These are phyloP conservation scores for Aspergillus cristatus DNA, from an alignment of 495 filamentous ascomycete genomes.

Conservation along the genomic window DNA sequence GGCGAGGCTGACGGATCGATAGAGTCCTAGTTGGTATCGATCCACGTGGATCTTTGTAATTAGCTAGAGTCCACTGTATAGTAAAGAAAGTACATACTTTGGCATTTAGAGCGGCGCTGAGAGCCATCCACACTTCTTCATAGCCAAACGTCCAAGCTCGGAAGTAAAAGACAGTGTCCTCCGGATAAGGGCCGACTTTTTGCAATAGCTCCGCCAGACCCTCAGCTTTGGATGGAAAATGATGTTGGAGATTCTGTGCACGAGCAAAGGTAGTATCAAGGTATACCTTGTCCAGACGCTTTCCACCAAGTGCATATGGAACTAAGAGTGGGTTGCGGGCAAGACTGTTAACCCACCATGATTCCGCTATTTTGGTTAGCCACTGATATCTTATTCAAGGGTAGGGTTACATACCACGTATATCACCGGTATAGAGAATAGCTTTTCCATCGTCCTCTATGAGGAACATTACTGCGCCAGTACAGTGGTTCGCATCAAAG, in stretches of 20 bases:
- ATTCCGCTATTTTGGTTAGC: slow-evolving; percentile 39
- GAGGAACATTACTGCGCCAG: slow-evolving; percentile 90
- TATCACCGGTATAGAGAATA: slow-evolving; percentile 87
- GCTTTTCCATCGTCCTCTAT: slow-evolving; percentile 70
- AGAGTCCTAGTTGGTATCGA: slow-evolving; percentile 66
- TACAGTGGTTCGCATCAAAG: slow-evolving; percentile 87
- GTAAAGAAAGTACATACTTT: slow-evolving; percentile 35
- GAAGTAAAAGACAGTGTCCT: slow-evolving; percentile 74
- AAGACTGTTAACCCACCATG: slow-evolving; percentile 60
- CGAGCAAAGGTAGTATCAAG: slow-evolving; percentile 74
- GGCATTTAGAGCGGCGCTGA: slow-evolving; percentile 59
- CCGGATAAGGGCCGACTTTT: slow-evolving; percentile 60
- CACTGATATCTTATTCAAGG: neutral
- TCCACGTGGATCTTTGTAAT: slow-evolving; percentile 66
- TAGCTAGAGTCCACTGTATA: slow-evolving; percentile 1
- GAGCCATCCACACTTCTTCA: slow-evolving; percentile 82
- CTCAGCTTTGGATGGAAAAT: slow-evolving; percentile 54
- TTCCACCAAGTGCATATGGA: slow-evolving; percentile 60
- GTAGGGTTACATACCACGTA: slow-evolving; percentile 50
- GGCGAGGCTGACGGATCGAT: slow-evolving; percentile 50
- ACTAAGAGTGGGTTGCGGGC: slow-evolving; percentile 62
- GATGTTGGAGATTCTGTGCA: slow-evolving; percentile 31
- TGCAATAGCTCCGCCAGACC: slow-evolving; percentile 65
- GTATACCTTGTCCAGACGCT: slow-evolving; percentile 68
- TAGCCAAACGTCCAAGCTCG: slow-evolving; percentile 91